Percentiles rank a stretch among this genome's conserved stretches.
These are phyloP conservation scores for Camellia japonica DNA, from an alignment of 148 eudicot species.

Conservation along the genomic window DNA sequence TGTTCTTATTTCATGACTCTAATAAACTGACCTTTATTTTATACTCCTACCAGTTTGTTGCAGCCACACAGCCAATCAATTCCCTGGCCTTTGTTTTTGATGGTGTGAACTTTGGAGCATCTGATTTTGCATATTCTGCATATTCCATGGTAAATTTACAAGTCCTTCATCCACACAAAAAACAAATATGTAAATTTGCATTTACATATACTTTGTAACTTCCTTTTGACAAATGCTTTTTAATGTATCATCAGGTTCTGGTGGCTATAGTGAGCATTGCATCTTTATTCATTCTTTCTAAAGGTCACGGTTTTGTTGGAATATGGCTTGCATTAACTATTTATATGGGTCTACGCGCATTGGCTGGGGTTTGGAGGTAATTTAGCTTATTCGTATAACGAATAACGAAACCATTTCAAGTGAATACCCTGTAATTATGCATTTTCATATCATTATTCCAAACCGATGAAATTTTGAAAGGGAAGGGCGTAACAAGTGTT, in stretches of 20 bases:
- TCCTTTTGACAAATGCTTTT: neutral
- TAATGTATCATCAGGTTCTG: constrained; percentile 43
- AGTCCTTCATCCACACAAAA: neutral
- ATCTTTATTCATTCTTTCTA: constrained; percentile 56
- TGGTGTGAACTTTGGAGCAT: constrained; percentile 81
- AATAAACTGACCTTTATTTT: neutral
- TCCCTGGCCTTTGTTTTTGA: constrained; percentile 74
- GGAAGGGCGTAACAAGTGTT: neutral
- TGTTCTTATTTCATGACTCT: neutral
- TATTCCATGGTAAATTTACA: constrained; percentile 64
- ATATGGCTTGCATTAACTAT: constrained; percentile 84
- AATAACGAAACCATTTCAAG: neutral
- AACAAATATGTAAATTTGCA: neutral
- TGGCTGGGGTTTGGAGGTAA: constrained; percentile 93
- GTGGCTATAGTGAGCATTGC: constrained; percentile 64
- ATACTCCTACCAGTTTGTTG: constrained; percentile 49
- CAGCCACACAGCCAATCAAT: constrained; percentile 75
- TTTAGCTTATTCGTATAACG: neutral
- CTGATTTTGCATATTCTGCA: constrained; percentile 77
- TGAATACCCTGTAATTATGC: neutral
- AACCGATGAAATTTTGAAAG: neutral
- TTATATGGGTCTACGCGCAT: constrained; percentile 70
- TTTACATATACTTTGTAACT: neutral
- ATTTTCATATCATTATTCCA: neutral
- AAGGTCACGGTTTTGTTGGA: constrained; percentile 64